Base-by-base conservation (phyloP, 805 yeast species). In the Candida sakaeoensis region DNA sequence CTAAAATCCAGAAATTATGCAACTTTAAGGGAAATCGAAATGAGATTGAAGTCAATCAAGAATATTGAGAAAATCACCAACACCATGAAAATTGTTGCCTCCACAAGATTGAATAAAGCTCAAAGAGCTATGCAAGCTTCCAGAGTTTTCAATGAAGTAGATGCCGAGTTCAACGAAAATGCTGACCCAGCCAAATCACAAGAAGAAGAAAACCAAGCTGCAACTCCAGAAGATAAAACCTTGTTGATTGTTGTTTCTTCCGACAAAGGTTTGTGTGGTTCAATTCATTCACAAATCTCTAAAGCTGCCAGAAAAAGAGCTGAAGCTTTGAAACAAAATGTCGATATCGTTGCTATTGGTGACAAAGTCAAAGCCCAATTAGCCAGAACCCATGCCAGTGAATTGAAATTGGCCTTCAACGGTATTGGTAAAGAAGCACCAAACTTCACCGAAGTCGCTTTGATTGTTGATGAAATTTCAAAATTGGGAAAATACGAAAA, bases 11-110 rank as follows among this genome's bases (percentile, higher is more conserved):
- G 96, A 84, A 82, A 82, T 76, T 91, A 88, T 76, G 99, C 99
- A 60, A 93, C 99, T 55, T 79, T 93, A 65, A 91, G 97, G 75
- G 99, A 93, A 72, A 95, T 93, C 61, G 99, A 93, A 77, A 85
- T 79, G 69, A 95, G 99, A 77, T 81, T 93, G 64, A 93, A 93
- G 77, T 88, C 97, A 51, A 93, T 93, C 68, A 93, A 91, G 78
- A 93, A 93, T 79, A 91, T 93, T 68, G 97, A 93, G 75, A 93
- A 93, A 77, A 93, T 93, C 74, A 93, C 99, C 73, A 93, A 93
- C 74, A 93, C 99, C 69, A 93, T 93, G 98, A 93, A 90, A 78
- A 84, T 93, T 71, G 99, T 93, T 59, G 99, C 99, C 30, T 91
- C 98, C 30, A 93, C 99, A 55, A 85, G 96, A 74, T 80, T 93